Evolutionary conservation across 2,329 filamentous ascomycete genomes (phyloP).

Genomic region (Gnomoniopsis smithogilvyi): DNA sequence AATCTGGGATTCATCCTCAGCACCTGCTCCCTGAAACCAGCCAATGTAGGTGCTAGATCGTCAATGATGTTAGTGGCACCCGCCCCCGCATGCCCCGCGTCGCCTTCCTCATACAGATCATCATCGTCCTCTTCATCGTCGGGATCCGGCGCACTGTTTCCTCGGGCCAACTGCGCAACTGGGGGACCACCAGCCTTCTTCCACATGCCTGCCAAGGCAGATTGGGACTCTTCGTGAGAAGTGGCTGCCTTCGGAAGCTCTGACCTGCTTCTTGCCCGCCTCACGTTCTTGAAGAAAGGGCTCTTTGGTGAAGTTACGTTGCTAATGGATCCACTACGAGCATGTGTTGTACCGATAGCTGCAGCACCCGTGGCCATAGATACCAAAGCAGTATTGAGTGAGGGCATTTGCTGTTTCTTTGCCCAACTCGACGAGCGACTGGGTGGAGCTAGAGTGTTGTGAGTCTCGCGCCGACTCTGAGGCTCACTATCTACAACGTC

Average conservation of each 20-base stretch:
- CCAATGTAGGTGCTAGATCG: constrained; percentile 66
- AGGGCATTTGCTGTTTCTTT: constrained; percentile 49
- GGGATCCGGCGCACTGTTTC: constrained; percentile 25
- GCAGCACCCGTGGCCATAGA: constrained; percentile 54
- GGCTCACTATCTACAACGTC: constrained; percentile 26
- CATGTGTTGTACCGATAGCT: constrained; percentile 54
- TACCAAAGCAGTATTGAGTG: constrained; percentile 56
- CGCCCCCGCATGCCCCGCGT: constrained; percentile 60
- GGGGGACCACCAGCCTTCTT: constrained; percentile 53
- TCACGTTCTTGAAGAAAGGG: constrained; percentile 43
- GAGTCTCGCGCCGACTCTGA: constrained; percentile 35
- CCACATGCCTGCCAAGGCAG: constrained; percentile 48
- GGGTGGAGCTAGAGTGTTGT: constrained; percentile 49
- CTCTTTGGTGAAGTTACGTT: constrained; percentile 52
- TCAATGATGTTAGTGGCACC: constrained; percentile 62
- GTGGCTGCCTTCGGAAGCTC: constrained; percentile 42
- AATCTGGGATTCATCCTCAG: constrained; percentile 71
- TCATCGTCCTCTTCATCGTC: constrained; percentile 51
- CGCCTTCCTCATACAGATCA: constrained; percentile 38
- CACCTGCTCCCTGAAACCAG: constrained; percentile 76
- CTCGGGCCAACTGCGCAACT: constrained; percentile 43
- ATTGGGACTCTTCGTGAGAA: constrained; percentile 34
- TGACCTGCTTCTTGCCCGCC: constrained; percentile 53
- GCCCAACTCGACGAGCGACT: constrained; percentile 50
- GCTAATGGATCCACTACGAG: constrained; percentile 59